Evolutionary conservation across 257 asterid genomes (phyloP).

Genomic region (Mentha longifolia): DNA sequence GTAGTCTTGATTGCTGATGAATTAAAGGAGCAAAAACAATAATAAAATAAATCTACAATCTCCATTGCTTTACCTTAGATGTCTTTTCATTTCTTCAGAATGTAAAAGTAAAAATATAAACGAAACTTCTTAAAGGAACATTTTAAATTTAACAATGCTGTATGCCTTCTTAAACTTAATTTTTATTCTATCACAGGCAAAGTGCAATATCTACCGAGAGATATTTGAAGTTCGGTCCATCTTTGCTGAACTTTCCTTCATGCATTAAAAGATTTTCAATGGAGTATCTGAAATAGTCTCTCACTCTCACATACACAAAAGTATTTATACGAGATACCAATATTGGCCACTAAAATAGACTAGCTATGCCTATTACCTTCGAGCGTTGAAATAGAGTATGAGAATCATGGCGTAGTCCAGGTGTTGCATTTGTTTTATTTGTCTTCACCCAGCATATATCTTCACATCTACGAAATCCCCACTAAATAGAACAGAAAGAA

Average conservation of each 20-base stretch:
- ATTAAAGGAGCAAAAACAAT: not conserved
- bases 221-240: not conserved
- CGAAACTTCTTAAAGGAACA: not conserved
- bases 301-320: not conserved
- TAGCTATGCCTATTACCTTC: conserved; percentile 56
- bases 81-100: conserved; percentile 1
- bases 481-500: conserved; percentile 49
- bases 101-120: not conserved
- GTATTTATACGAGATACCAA: conserved; percentile 11
- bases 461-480: conserved; percentile 99
- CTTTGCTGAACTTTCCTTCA: conserved; percentile 7
- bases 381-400: conserved; percentile 95
- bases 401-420: conserved; percentile 97
- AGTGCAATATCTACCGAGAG: conserved; percentile 1
- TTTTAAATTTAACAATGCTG: conserved; percentile 2
- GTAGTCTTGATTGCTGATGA: not conserved
- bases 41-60: not conserved
- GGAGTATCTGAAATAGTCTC: conserved; percentile 15
- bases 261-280: conserved; percentile 23
- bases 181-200: not conserved
- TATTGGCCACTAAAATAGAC: conserved; percentile 14
- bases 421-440: conserved; percentile 89
- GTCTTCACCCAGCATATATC: conserved; percentile 99
- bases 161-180: not conserved
- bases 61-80: not conserved